These are phyloP conservation scores for Ophiostoma triangulosporum DNA, from an alignment of 2,329 filamentous ascomycete genomes.

Conservation along the genomic window DNA sequence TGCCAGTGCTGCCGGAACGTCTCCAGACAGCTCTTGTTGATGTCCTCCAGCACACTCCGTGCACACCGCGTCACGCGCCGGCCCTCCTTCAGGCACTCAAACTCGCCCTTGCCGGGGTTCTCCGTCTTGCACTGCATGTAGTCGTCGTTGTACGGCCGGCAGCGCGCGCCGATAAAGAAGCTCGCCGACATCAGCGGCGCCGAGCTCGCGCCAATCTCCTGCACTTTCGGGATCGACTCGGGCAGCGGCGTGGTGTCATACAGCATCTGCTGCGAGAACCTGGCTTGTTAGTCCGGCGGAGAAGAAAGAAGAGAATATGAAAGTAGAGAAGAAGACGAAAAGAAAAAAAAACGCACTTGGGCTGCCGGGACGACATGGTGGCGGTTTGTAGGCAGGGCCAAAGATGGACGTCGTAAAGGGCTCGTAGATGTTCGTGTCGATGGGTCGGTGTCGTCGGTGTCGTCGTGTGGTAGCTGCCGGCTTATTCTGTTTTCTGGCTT, in stretches of 20 bases:
- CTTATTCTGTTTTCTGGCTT: conserved; percentile 8
- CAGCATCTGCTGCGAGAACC: conserved; percentile 89
- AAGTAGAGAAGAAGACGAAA: not conserved
- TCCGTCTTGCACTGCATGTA: conserved; percentile 99
- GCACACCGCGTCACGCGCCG: conserved; percentile 94
- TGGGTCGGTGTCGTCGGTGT: not conserved
- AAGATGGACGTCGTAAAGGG: conserved; percentile 18
- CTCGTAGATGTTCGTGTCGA: conserved; percentile 18
- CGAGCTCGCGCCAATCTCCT: conserved; percentile 85
- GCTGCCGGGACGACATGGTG: conserved; percentile 45
- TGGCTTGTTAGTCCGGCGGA: conserved; percentile 25
- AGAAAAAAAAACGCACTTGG: conserved; percentile 32
- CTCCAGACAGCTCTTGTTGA: conserved; percentile 86
- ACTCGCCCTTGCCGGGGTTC: conserved; percentile 76
- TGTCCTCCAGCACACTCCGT: conserved; percentile 85
- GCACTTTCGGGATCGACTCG: conserved; percentile 78
- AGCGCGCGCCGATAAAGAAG: conserved; percentile 94
- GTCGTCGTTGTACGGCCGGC: conserved; percentile 93
- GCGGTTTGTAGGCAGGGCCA: not conserved
- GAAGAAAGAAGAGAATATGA: not conserved
- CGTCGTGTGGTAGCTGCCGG: not conserved
- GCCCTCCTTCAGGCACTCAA: conserved; percentile 92
- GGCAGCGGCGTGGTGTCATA: conserved; percentile 94
- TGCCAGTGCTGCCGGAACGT: conserved; percentile 91
- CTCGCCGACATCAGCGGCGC: conserved; percentile 83